Conservation (phyloP, 1,284 basidiomycete genomes). For the Cryptococcus sp. region DNA sequence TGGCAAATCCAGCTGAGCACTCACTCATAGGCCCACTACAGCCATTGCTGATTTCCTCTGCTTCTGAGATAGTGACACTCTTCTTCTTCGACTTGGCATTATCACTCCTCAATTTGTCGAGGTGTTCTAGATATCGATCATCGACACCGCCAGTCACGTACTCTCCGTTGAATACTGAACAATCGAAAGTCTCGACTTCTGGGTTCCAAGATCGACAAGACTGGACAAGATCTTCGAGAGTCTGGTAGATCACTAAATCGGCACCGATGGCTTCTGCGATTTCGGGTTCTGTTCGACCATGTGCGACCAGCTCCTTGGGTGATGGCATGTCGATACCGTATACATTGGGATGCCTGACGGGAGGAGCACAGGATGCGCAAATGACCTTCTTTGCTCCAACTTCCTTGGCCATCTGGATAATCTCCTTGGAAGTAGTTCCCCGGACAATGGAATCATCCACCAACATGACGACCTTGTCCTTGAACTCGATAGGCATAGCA, state of each 20-base stretch:
- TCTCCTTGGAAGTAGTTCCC: conserved; percentile 97
- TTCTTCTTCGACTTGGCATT: conserved; percentile 62
- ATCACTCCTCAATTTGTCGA: conserved; percentile 80
- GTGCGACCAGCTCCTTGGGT: conserved; percentile 85
- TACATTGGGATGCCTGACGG: conserved; percentile 91
- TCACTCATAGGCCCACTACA: conserved; percentile 48
- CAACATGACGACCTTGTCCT: conserved; percentile 84
- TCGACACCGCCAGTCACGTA: conserved; percentile 97
- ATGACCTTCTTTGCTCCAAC: conserved; percentile 98
- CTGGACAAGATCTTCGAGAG: conserved; percentile 79
- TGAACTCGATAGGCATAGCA: conserved; percentile 99
- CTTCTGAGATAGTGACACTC: conserved; percentile 24
- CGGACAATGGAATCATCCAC: conserved; percentile 99
- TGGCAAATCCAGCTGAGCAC: conserved; percentile 5
- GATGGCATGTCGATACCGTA: conserved; percentile 99
- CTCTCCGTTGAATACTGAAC: conserved; percentile 95
- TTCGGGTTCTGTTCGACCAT: conserved; percentile 68
- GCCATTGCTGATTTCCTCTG: conserved; percentile 24
- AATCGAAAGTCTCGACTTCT: conserved; percentile 77
- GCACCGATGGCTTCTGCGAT: conserved; percentile 86
- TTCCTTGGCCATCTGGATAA: conserved; percentile 99
- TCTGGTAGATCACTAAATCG: conserved; percentile 96
- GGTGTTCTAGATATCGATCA: conserved; percentile 69
- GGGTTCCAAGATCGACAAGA: conserved; percentile 88
- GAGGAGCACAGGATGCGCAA: conserved; percentile 94